phyloP scores from a whole-genome alignment of 768 basidiomycete species.

The Serendipita indica region DNA sequence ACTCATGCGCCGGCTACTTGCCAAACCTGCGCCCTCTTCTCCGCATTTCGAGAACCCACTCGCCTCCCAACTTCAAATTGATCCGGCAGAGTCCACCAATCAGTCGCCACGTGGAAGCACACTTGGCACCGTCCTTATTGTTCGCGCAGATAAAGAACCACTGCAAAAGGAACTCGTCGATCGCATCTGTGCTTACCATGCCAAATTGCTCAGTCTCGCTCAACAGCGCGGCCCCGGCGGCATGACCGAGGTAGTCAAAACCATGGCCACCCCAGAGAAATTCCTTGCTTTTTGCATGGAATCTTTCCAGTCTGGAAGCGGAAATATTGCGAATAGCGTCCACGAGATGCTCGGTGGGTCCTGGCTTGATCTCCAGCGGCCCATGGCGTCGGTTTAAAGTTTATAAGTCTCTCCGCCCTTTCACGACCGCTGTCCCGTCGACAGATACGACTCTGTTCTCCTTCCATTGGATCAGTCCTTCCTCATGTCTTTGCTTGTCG shows the following conservation, averaged over 20 bases:
- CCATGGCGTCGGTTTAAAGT: not conserved
- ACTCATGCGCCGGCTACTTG: conserved; percentile 1
- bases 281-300: conserved; percentile 3
- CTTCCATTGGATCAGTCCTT: too few species aligned
- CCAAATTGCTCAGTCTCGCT: not conserved
- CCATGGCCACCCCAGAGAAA: not conserved
- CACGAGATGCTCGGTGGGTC: not conserved
- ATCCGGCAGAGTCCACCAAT: not conserved
- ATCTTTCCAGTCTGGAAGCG: not conserved
- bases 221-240: not conserved
- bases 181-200: not conserved
- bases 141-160: not conserved
- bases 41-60: conserved; percentile 8
- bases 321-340: not conserved
- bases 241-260: conserved; percentile 1
- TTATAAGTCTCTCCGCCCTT: too few species aligned
- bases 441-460: too few species aligned
- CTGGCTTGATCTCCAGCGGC: conserved; percentile 8
- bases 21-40: conserved; percentile 2
- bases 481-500: too few species aligned
- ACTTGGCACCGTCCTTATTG: conserved; percentile 1
- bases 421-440: too few species aligned
- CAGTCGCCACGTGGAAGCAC: not conserved
- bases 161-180: conserved; percentile 5
- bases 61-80: not conserved